A percentile compares a stretch with the other conserved stretches of the same genome.
Conservation (phyloP, 202 grass and related monocot genomes). For the Hordeum pubiflorum region DNA sequence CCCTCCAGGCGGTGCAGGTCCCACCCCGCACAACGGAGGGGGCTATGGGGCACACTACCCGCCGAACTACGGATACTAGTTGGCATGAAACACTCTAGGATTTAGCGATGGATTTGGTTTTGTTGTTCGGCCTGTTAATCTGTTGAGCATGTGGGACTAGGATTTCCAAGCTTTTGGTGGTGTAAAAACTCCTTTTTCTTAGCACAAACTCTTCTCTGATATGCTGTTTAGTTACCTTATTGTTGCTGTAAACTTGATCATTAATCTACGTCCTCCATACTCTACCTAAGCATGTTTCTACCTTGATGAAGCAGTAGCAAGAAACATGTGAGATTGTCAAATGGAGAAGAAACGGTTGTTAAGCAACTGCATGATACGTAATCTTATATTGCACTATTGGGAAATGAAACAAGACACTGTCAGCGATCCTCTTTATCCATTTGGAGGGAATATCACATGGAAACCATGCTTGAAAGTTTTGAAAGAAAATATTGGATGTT, state of each 20-base stretch:
- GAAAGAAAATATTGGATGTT: too few relatives aligned
- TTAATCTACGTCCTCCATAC: background rate
- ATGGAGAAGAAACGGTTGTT: too few relatives aligned
- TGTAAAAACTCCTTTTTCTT: conserved; percentile 24
- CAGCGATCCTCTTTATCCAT: too few relatives aligned
- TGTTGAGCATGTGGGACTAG: conserved; percentile 4
- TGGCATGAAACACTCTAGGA: background rate
- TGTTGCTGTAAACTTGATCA: background rate
- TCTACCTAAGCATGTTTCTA: background rate
- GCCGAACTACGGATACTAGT: conserved; percentile 57
- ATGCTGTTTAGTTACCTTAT: background rate
- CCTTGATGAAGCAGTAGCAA: too few relatives aligned
- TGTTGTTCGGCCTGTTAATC: conserved; percentile 22
- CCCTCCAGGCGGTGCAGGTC: conserved; percentile 22
- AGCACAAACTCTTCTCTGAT: background rate
- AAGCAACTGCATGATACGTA: too few relatives aligned
- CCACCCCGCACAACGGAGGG: conserved; percentile 44
- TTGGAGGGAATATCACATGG: too few relatives aligned
- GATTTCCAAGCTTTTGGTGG: conserved; percentile 16
- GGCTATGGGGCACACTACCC: conserved; percentile 51
- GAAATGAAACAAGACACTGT: too few relatives aligned
- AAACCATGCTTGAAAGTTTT: too few relatives aligned
- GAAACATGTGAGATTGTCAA: too few relatives aligned
- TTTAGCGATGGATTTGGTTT: background rate
- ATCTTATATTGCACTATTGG: too few relatives aligned